Evolutionary conservation across 2,329 filamentous ascomycete species (phyloP), one percentile per base, ranked within the genome.

Genomic region (Aspergillus pseudotamarii): DNA sequence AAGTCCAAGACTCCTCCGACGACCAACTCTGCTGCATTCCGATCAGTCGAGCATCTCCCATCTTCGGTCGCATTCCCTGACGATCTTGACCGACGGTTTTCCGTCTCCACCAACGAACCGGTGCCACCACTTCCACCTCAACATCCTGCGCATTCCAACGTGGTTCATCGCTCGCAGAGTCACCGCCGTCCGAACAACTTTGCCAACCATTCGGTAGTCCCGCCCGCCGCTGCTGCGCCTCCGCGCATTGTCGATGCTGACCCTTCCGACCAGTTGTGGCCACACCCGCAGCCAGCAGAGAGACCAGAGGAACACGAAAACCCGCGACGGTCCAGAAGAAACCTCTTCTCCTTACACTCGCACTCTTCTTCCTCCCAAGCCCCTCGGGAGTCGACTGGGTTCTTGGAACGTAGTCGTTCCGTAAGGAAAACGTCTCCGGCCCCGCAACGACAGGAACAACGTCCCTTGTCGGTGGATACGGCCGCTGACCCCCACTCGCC

Each of bases 381-480:
- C 19, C 56, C 64, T 14, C 57, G 64, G 30, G 65, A 68, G 46
- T 62, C 72, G 9, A 69, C 71, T 26, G 65, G 71, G 23, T 56
- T 75, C 32, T 53, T 75, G 46, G 73, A 73, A 48, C 74, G 73
- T 54, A 72, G 67, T 55, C 59, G 69, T 16, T 75, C 73, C 38
- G 59, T 75, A 45, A 75, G 64, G 59, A 69, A 60, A 63, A 59
- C 38, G 66, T 69, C 71, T 32, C 69, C 69, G n/a, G 46, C 61
- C 32, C 70, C 69, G 30, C 70, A 66, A 43, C 66, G 63, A 23
- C 59, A 61, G 28, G 53, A 64, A 57, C 60, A 63, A 46, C 60
- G 57, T 28, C 63, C 62, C 36, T 56, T 64, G 57, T 69, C 59
- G 32, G 60, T 60, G 60, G 64, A 60, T 45, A 66, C 58, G 58